These are phyloP conservation scores for Gaeumannomyces tritici DNA, from an alignment of 2,329 filamentous ascomycete species.

Conservation along the genomic window DNA sequence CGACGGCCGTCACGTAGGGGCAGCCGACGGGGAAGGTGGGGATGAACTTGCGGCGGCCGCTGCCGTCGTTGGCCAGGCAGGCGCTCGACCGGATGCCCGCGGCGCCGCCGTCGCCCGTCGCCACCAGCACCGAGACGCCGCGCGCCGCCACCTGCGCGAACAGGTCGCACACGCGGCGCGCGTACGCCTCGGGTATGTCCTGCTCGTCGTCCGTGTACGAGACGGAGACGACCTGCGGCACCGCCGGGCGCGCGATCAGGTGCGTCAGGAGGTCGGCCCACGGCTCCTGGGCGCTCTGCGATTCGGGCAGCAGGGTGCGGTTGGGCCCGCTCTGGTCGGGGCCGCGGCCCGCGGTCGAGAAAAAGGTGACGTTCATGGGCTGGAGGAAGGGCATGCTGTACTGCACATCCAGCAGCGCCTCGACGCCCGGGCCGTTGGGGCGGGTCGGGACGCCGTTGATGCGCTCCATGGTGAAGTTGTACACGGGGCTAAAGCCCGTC, in stretches of 20 bases:
- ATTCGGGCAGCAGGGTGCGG: constrained; percentile 19
- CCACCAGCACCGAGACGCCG: constrained; percentile 57
- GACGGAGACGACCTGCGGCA: constrained; percentile 57
- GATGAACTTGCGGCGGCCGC: constrained; percentile 25
- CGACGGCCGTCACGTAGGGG: constrained; percentile 54
- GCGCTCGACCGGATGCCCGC: not conserved
- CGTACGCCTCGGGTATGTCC: constrained; percentile 48
- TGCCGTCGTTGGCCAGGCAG: constrained; percentile 15
- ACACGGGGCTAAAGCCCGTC: not conserved
- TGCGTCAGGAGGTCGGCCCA: constrained; percentile 56
- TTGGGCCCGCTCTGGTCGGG: not conserved
- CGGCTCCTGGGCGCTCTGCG: constrained; percentile 50
- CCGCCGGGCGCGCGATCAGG: constrained; percentile 39
- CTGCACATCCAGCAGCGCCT: constrained; percentile 38
- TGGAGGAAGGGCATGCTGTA: constrained; percentile 35
- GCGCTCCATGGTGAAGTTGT: constrained; percentile 18
- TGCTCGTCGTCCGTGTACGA: constrained; percentile 65
- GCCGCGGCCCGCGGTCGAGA: constrained; percentile 33
- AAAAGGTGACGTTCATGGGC: constrained; percentile 33
- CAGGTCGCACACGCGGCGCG: constrained; percentile 38
- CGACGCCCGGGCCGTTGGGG: constrained; percentile 34
- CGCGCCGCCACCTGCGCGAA: constrained; percentile 57
- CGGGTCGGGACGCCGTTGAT: constrained; percentile 28
- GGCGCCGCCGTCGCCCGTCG: constrained; percentile 44
- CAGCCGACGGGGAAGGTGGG: constrained; percentile 30